Conservation (phyloP, 768 basidiomycete species). For the Suillus brevipes region DNA sequence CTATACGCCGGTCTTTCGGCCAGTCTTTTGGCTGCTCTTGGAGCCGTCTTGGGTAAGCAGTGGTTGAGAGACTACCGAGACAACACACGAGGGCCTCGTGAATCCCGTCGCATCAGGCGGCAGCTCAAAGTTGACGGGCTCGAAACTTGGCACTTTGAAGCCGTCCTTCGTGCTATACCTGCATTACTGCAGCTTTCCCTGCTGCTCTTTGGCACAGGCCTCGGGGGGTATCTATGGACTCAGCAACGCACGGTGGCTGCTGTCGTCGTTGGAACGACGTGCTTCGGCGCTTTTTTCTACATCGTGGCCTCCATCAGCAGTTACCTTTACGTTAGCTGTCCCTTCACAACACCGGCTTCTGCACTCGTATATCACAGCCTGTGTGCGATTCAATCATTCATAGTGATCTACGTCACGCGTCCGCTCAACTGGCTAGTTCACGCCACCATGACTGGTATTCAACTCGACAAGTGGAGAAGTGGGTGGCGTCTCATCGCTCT, state of each 20-base stretch:
- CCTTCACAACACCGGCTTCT: neutral
- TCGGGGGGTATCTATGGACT: slow-evolving; percentile 10
- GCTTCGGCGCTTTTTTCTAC: neutral
- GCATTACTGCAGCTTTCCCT: slow-evolving; percentile 14
- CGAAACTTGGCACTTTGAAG: slow-evolving; percentile 9
- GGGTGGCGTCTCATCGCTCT: too few species aligned
- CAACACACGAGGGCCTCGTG: neutral
- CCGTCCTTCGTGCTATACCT: slow-evolving; percentile 9
- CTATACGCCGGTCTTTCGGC: slow-evolving; percentile 14
- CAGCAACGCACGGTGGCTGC: slow-evolving; percentile 1
- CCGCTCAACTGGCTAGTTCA: too few species aligned
- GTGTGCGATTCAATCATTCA: neutral
- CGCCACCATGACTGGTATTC: too few species aligned
- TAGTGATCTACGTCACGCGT: neutral
- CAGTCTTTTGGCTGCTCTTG: slow-evolving; percentile 16
- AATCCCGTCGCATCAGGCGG: neutral
- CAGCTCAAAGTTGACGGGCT: neutral
- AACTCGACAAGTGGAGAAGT: too few species aligned
- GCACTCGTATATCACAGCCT: neutral
- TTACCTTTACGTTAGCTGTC: neutral
- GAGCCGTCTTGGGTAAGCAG: slow-evolving; percentile 17
- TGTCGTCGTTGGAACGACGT: slow-evolving; percentile 2
- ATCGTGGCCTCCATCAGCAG: neutral
- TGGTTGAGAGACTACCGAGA: slow-evolving; percentile 2
- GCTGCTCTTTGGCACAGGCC: slow-evolving; percentile 12